A percentile compares a stretch with the other conserved stretches of the same genome.
Evolutionary conservation across 2,329 filamentous ascomycete species (phyloP).

Genomic region (Diplodia mutila): DNA sequence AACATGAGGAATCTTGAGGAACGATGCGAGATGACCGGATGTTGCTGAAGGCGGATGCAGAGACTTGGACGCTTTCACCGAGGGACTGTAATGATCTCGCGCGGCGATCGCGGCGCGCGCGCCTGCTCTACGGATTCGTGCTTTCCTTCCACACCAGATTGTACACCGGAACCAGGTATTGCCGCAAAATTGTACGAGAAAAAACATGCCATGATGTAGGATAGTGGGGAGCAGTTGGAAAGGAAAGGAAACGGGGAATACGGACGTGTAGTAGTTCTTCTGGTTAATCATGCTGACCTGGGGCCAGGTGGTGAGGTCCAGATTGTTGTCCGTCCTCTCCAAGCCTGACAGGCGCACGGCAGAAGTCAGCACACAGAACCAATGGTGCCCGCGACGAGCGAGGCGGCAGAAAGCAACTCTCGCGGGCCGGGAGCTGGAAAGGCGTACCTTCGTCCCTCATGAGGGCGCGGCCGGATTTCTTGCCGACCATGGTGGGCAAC

Average conservation of each 20-base stretch:
- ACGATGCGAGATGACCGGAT: background rate
- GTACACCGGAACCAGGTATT: background rate
- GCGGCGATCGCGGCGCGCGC: background rate
- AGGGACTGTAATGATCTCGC: background rate
- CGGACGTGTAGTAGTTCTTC: slow-evolving; percentile 98
- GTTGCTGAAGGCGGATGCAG: background rate
- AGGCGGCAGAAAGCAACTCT: background rate
- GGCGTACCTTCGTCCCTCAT: slow-evolving; percentile 61
- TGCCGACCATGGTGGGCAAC: slow-evolving; percentile 60
- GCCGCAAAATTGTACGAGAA: background rate
- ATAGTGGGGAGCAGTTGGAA: background rate
- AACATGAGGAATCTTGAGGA: background rate
- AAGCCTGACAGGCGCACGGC: slow-evolving; percentile 65
- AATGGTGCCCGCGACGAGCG: background rate
- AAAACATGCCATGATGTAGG: background rate
- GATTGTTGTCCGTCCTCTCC: slow-evolving; percentile 96
- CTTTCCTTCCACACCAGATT: too few species aligned
- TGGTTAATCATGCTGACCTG: slow-evolving; percentile 94
- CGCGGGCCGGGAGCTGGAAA: slow-evolving; percentile 13
- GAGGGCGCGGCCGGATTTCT: slow-evolving; percentile 66
- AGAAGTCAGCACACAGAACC: slow-evolving; percentile 7
- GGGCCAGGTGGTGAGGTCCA: slow-evolving; percentile 94
- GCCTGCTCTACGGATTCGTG: background rate
- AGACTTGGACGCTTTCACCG: background rate
- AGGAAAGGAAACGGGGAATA: slow-evolving; percentile 1